Evolutionary conservation across 1,284 basidiomycete genomes (phyloP).

Genomic region (Rhodotorula sp.): DNA sequence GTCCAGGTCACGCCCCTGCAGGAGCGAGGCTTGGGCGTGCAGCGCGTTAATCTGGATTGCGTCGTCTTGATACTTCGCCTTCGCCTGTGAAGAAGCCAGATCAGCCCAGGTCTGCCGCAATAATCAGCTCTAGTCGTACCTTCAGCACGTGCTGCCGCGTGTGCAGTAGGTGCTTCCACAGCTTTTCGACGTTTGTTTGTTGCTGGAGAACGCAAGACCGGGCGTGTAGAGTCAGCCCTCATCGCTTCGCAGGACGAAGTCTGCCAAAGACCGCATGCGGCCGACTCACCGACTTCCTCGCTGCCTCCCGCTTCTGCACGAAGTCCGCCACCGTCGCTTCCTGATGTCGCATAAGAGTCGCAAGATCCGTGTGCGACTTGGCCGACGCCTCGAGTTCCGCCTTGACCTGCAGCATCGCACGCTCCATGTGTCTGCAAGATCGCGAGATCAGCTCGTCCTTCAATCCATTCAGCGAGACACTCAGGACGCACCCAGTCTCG

Average conservation of each 20-base stretch:
- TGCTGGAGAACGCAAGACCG: conserved; percentile 45
- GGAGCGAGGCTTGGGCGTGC: conserved; percentile 86
- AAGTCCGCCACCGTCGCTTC: conserved; percentile 66
- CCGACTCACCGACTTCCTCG: conserved; percentile 61
- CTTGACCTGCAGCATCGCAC: conserved; percentile 54
- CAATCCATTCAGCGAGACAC: neutral
- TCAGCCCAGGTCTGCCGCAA: neutral
- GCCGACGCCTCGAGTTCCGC: conserved; percentile 82
- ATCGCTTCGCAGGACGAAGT: neutral
- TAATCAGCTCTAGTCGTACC: conserved; percentile 13
- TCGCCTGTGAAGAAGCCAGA: conserved; percentile 54
- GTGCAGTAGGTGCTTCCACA: conserved; percentile 78
- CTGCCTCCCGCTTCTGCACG: conserved; percentile 64
- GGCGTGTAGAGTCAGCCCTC: no score
- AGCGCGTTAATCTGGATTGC: conserved; percentile 93
- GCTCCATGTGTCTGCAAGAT: conserved; percentile 45
- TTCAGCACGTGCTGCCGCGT: conserved; percentile 81
- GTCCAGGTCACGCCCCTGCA: conserved; percentile 92
- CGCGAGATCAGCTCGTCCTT: neutral
- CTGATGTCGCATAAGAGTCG: conserved; percentile 58
- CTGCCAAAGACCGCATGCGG: neutral
- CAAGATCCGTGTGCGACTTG: conserved; percentile 56
- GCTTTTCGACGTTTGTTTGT: conserved; percentile 76
- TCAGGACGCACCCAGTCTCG: conserved; percentile 75
- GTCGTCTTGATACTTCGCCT: conserved; percentile 91